Evolutionary conservation across 2,329 filamentous ascomycete genomes (phyloP).

Genomic region (Remersonia thermophila): DNA sequence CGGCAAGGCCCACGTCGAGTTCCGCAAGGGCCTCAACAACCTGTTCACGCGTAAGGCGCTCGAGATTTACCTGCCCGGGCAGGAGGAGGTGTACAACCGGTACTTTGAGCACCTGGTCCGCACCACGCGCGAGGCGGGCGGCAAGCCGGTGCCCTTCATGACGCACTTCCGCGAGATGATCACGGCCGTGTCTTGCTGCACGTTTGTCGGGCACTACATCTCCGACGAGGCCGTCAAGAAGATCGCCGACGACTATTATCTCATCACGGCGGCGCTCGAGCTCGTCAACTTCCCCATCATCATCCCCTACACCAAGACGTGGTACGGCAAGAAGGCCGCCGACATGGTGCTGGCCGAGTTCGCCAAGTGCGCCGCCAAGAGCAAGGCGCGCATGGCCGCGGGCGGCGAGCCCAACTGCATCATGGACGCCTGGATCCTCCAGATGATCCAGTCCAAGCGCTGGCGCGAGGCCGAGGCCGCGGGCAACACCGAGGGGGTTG

Average conservation of each 20-base stretch:
- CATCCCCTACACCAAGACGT: slow-evolving; percentile 85
- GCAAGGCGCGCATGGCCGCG: slow-evolving; percentile 80
- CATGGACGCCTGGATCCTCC: slow-evolving; percentile 87
- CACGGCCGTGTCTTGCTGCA: slow-evolving; percentile 87
- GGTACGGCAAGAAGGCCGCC: slow-evolving; percentile 92
- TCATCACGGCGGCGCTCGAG: slow-evolving; percentile 89
- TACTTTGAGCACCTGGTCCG: slow-evolving; percentile 74
- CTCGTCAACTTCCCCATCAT: slow-evolving; percentile 98
- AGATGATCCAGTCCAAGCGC: slow-evolving; percentile 72
- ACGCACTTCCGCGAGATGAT: slow-evolving; percentile 84
- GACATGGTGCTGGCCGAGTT: slow-evolving; percentile 89
- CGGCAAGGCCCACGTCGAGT: slow-evolving; percentile 88
- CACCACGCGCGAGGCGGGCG: slow-evolving; percentile 57
- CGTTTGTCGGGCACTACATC: slow-evolving; percentile 96
- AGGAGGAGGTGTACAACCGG: slow-evolving; percentile 80
- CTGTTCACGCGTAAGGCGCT: slow-evolving; percentile 88
- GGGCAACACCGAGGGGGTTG: slow-evolving; percentile 54
- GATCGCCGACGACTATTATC: slow-evolving; percentile 92
- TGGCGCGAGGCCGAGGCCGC: slow-evolving; percentile 70
- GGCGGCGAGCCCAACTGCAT: slow-evolving; percentile 83
- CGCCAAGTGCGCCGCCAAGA: slow-evolving; percentile 81
- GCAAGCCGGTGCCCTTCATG: slow-evolving; percentile 80
- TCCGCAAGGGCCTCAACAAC: slow-evolving; percentile 89
- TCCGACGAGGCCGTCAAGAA: slow-evolving; percentile 81
- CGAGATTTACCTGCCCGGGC: slow-evolving; percentile 75